phyloP scores from a whole-genome alignment of 176 grass and related monocot species.

The Zea luxurians region DNA sequence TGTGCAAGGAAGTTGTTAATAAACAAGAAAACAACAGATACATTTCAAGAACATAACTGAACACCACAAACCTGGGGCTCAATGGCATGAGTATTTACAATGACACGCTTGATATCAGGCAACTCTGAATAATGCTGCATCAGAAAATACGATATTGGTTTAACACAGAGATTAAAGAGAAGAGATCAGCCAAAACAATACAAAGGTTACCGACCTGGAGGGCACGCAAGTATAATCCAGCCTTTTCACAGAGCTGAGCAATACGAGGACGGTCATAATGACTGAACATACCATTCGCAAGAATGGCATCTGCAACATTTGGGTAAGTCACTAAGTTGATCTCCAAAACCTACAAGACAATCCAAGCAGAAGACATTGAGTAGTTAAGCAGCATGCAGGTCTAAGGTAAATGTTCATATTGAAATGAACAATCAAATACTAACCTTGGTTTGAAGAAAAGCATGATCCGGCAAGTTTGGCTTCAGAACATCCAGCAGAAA shows the following conservation, averaged over 20 bases:
- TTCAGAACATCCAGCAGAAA: slow-evolving; percentile 96
- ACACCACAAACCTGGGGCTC: slow-evolving; percentile 80
- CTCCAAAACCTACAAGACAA: slow-evolving; percentile 77
- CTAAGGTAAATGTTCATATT: too few species aligned
- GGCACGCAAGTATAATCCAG: slow-evolving; percentile 85
- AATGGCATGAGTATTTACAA: slow-evolving; percentile 75
- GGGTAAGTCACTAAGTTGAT: slow-evolving; percentile 96
- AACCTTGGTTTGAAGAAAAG: slow-evolving; percentile 94
- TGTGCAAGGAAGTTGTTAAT: slow-evolving; percentile 43
- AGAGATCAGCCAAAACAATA: slow-evolving; percentile 19
- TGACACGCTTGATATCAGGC: too few species aligned
- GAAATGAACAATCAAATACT: too few species aligned
- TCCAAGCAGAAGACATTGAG: not conserved
- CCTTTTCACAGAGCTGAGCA: slow-evolving; percentile 98
- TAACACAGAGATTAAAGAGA: not conserved
- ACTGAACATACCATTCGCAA: slow-evolving; percentile 98
- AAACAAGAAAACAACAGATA: not conserved
- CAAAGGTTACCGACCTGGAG: slow-evolving; percentile 66
- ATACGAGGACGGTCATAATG: slow-evolving; percentile 98
- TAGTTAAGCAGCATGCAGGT: too few species aligned
- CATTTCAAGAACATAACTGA: not conserved
- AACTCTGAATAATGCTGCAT: too few species aligned
- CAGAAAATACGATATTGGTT: slow-evolving; percentile 29
- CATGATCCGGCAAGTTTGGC: slow-evolving; percentile 86
- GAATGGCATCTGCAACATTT: slow-evolving; percentile 15